Conservation (phyloP, 768 basidiomycete species). For the Boletellus ananiceps region DNA sequence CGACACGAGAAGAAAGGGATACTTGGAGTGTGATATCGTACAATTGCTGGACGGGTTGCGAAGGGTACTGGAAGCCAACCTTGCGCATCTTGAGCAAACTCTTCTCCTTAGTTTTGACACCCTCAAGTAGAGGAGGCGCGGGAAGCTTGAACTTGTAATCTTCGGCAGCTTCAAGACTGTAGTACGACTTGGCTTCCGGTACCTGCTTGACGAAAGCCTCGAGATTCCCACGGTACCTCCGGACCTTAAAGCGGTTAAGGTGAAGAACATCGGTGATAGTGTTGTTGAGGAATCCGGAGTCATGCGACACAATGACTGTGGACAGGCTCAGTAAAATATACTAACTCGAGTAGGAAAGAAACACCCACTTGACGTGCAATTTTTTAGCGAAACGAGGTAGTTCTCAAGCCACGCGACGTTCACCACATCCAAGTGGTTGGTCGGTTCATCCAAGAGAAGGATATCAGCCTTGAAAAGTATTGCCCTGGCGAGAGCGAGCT, state of each 20-base stretch:
- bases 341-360: background rate
- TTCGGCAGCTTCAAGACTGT: conserved; percentile 90
- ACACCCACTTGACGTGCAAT: conserved; percentile 83
- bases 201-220: conserved; percentile 91
- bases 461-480: conserved; percentile 99
- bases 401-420: conserved; percentile 97
- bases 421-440: conserved; percentile 95
- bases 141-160: conserved; percentile 99
- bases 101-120: conserved; percentile 99
- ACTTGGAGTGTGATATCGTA: conserved; percentile 96
- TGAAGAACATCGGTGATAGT: conserved; percentile 97
- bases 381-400: conserved; percentile 82
- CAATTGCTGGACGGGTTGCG: conserved; percentile 80
- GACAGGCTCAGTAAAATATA: conserved; percentile 4
- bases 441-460: conserved; percentile 92
- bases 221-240: conserved; percentile 92
- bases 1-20: conserved; percentile 96
- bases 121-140: conserved; percentile 93
- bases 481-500: conserved; percentile 93
- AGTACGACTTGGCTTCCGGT: conserved; percentile 97
- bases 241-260: conserved; percentile 97
- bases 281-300: conserved; percentile 96
- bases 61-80: conserved; percentile 95
- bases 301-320: conserved; percentile 93
- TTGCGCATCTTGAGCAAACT: conserved; percentile 94